Conservation (phyloP, 2,329 filamentous ascomycete genomes). For the Xylariales sp. region DNA sequence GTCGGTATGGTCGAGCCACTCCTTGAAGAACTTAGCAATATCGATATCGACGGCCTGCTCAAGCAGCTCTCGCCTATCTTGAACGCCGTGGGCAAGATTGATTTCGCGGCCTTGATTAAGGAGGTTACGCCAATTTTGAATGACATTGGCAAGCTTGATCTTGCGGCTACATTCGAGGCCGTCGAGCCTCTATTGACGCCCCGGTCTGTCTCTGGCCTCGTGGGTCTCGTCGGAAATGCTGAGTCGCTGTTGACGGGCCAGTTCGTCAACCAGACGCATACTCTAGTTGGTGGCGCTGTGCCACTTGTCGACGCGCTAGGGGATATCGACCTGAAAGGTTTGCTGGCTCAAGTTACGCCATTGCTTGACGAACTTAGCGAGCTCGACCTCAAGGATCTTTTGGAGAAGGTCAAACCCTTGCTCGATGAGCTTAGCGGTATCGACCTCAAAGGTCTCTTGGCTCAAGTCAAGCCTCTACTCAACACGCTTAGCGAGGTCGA, state of each 20-base stretch:
- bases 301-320: conserved; percentile 53
- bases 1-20: conserved; percentile 51
- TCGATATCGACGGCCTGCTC: conserved; percentile 52
- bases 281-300: conserved; percentile 51
- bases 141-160: conserved; percentile 48
- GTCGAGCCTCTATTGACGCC: conserved; percentile 53
- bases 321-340: conserved; percentile 53
- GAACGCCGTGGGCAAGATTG: conserved; percentile 48
- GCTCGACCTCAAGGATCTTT: conserved; percentile 44
- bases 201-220: conserved; percentile 50
- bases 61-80: conserved; percentile 52
- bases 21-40: conserved; percentile 46
- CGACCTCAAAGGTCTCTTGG: conserved; percentile 52
- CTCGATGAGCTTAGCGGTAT: conserved; percentile 45
- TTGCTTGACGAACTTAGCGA: conserved; percentile 51
- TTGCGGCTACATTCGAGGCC: conserved; percentile 50
- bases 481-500: conserved; percentile 34
- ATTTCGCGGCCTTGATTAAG: conserved; percentile 47
- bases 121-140: conserved; percentile 51
- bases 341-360: conserved; percentile 52
- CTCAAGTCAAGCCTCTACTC: conserved; percentile 53
- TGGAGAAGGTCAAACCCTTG: conserved; percentile 44
- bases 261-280: conserved; percentile 57
- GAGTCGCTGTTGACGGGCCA: conserved; percentile 53
- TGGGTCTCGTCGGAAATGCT: conserved; percentile 54